Conservation (phyloP, 2,329 filamentous ascomycete species). For the Colletotrichum spinosum region DNA sequence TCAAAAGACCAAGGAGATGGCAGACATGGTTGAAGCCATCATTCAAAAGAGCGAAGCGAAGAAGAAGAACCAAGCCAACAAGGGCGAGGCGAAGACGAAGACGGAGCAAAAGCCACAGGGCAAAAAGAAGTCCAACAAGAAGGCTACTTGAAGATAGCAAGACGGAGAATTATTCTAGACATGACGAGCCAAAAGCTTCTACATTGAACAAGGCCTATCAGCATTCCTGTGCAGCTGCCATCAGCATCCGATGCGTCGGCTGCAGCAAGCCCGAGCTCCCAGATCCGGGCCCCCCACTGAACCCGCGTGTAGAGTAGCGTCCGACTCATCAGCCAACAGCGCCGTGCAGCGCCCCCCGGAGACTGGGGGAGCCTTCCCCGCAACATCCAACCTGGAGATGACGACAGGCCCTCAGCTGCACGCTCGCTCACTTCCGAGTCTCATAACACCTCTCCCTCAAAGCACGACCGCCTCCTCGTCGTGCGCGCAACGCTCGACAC, state of each 20-base stretch:
- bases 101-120: conserved; percentile 31
- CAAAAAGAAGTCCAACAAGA: conserved; percentile 46
- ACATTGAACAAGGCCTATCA: not conserved
- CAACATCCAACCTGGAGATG: conserved; percentile 24
- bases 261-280: conserved; percentile 1
- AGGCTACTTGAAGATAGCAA: conserved; percentile 38
- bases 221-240: not conserved
- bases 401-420: conserved; percentile 22
- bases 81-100: conserved; percentile 45
- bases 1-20: conserved; percentile 47
- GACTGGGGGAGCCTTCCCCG: conserved; percentile 29
- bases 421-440: not conserved
- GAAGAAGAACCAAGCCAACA: conserved; percentile 27
- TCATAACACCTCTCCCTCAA: not conserved
- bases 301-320: not conserved
- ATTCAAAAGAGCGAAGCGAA: conserved; percentile 48
- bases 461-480: not conserved
- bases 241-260: conserved; percentile 7
- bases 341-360: not conserved
- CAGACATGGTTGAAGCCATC: conserved; percentile 56
- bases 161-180: conserved; percentile 6
- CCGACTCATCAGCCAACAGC: conserved; percentile 8
- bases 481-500: not conserved
- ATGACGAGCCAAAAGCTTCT: not conserved
- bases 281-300: conserved; percentile 14